Evolutionary conservation across 2,329 filamentous ascomycete species (phyloP).

Genomic region (Pseudofabraea citricarpa): DNA sequence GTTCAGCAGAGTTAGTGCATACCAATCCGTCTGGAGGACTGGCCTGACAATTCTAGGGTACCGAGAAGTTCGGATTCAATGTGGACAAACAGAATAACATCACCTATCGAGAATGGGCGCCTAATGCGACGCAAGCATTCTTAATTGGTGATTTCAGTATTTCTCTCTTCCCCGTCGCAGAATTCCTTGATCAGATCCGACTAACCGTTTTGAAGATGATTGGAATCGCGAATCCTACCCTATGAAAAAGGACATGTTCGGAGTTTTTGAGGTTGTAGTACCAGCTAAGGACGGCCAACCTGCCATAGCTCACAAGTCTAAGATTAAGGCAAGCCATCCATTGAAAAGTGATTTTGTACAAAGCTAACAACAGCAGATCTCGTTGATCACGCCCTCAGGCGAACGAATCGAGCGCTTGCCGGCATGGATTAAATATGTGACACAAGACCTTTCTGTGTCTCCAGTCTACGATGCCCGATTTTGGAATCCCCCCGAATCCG

Average conservation of each 20-base stretch:
- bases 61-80: constrained; percentile 81
- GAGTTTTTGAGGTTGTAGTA: constrained; percentile 79
- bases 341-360: neutral
- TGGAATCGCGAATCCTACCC: constrained; percentile 81
- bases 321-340: constrained; percentile 69
- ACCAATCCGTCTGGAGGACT: too few relatives aligned
- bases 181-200: constrained; percentile 4
- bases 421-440: constrained; percentile 96
- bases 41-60: too few relatives aligned
- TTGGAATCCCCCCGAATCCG: constrained; percentile 81
- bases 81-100: constrained; percentile 80
- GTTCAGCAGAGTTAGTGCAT: too few relatives aligned
- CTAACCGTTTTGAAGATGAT: constrained; percentile 51
- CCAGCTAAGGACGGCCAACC: constrained; percentile 69
- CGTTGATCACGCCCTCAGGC: constrained; percentile 72
- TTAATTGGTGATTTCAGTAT: constrained; percentile 92
- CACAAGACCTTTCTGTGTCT: constrained; percentile 84
- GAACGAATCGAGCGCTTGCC: constrained; percentile 84
- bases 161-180: constrained; percentile 11
- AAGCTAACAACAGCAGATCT: constrained; percentile 53
- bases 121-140: constrained; percentile 78
- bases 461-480: constrained; percentile 93
- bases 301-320: constrained; percentile 87
- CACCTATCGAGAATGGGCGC: constrained; percentile 92
- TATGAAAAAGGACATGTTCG: constrained; percentile 82